phyloP scores from a whole-genome alignment of 257 asterid species.

The Nyctanthes arbortristis region DNA sequence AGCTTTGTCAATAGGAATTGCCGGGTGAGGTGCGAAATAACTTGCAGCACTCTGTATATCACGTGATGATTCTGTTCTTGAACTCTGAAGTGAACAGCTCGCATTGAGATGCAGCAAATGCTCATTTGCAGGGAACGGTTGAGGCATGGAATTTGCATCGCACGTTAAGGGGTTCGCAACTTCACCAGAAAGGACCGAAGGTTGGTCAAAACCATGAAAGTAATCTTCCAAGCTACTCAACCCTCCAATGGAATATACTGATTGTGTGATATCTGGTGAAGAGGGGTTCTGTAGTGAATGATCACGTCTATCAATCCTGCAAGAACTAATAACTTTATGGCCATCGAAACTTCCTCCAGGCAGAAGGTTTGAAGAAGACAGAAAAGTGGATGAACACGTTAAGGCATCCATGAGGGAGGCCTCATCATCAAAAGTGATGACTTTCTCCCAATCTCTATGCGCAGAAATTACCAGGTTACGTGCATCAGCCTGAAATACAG shows the following conservation, averaged over 20 bases:
- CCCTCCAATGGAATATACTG: constrained; percentile 46
- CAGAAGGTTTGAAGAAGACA: constrained; percentile 40
- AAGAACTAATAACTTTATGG: constrained; percentile 37
- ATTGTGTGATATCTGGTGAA: constrained; percentile 56
- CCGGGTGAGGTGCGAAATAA: constrained; percentile 30
- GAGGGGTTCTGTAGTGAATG: constrained; percentile 37
- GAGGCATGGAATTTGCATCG: constrained; percentile 44
- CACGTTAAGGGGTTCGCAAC: constrained; percentile 40
- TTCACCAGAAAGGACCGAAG: constrained; percentile 32
- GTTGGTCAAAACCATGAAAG: constrained; percentile 51
- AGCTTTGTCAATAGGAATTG: constrained; percentile 23
- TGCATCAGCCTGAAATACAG: constrained; percentile 65
- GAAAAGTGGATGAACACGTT: constrained; percentile 36
- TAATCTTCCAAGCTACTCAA: constrained; percentile 57
- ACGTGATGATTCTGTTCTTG: constrained; percentile 40
- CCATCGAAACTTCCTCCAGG: constrained; percentile 27
- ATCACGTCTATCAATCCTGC: constrained; percentile 31
- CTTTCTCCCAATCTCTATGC: constrained; percentile 57
- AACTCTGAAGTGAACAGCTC: constrained; percentile 32
- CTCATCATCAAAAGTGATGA: constrained; percentile 61
- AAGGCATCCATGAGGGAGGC: constrained; percentile 38
- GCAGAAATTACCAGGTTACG: constrained; percentile 56
- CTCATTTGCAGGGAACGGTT: constrained; percentile 41
- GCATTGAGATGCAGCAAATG: constrained; percentile 43
- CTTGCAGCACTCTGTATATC: constrained; percentile 44